Evolutionary conservation across 306 rosid species (phyloP).

Genomic region (Sicyos baderoa): DNA sequence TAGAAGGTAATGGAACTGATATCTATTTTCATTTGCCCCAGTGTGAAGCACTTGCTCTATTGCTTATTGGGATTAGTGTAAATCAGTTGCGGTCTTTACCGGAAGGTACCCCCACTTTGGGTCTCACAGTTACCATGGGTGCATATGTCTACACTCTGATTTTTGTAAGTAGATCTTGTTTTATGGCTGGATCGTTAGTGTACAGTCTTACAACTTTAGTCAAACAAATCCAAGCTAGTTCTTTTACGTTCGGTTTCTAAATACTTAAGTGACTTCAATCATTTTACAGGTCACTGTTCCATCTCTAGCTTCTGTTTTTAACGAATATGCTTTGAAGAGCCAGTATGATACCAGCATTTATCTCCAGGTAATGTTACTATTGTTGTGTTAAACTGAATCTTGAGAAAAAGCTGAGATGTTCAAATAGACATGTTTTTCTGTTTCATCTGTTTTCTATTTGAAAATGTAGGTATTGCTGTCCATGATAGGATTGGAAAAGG

Average conservation of each 20-base stretch:
- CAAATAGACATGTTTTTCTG: background rate
- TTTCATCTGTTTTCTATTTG: background rate
- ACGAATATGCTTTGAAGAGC: conserved; percentile 98
- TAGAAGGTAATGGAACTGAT: conserved; percentile 16
- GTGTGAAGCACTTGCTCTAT: conserved; percentile 98
- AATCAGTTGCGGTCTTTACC: conserved; percentile 84
- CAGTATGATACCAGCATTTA: conserved; percentile 98
- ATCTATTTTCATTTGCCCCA: conserved; percentile 30
- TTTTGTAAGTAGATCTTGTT: conserved; percentile 55
- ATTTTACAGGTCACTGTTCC: conserved; percentile 86
- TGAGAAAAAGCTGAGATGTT: background rate
- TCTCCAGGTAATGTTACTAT: conserved; percentile 61
- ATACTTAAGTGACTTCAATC: conserved; percentile 4
- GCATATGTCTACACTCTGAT: conserved; percentile 73
- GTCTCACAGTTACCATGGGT: conserved; percentile 62
- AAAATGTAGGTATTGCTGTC: background rate
- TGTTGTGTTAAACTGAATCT: background rate
- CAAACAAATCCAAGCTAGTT: background rate
- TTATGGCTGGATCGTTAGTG: background rate
- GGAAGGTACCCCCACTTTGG: conserved; percentile 61
- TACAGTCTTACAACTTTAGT: background rate
- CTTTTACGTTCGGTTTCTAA: background rate
- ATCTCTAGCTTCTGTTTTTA: conserved; percentile 91
- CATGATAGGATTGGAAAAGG: background rate
- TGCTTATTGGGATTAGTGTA: conserved; percentile 93